Evolutionary conservation across 2,329 filamentous ascomycete species (phyloP), one percentile per base, ranked within the genome.

Genomic region (Daldinia sp.): DNA sequence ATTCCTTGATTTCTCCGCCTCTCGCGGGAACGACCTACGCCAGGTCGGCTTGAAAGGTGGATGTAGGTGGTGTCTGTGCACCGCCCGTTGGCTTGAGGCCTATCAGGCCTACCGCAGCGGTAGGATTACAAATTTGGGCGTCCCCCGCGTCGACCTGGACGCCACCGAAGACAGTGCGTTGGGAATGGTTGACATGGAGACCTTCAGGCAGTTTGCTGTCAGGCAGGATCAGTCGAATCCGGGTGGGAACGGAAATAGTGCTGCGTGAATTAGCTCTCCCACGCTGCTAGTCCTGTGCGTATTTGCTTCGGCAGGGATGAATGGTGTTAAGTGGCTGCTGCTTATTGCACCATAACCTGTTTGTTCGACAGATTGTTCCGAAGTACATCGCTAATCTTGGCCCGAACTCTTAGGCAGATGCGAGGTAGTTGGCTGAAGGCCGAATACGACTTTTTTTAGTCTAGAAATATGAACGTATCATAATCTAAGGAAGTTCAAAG

Each of bases 11-110:
- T 90, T 87, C 80, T 84, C 83, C 35, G 87, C 88, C 18, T 81
- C 82, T 4, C 82, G 83, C 41, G 88, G 88, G 42, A 90, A 90
- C 74, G 86, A 90, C 73, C 80, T 90, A 37, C 82, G 87, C 26
- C 82, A 51, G 18, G 35, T 83, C 20, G 88, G 88, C 2, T 81
- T 90, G 61, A 86, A 81, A 20, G 84, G 81, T 12, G 88, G 88
- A 6, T 89, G 87, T 73, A 87, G 86, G 76, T 90, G 88, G 87
- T 90, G 88, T 77, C 78, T 90, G 4, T 90, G 88, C 73, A 87
- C 87, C 2, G 80, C 78, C 10, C 78, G 88, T 50, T 90, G 87
- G 87, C 85, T 85, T 72, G 87, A 90, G 76, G 88, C 87, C 1
- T 85, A 88, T 67, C 81, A 86, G 61, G 87, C 87, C 1, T 79